Evolutionary conservation across 2,329 filamentous ascomycete genomes (phyloP).

Genomic region (Rutstroemia sp.): DNA sequence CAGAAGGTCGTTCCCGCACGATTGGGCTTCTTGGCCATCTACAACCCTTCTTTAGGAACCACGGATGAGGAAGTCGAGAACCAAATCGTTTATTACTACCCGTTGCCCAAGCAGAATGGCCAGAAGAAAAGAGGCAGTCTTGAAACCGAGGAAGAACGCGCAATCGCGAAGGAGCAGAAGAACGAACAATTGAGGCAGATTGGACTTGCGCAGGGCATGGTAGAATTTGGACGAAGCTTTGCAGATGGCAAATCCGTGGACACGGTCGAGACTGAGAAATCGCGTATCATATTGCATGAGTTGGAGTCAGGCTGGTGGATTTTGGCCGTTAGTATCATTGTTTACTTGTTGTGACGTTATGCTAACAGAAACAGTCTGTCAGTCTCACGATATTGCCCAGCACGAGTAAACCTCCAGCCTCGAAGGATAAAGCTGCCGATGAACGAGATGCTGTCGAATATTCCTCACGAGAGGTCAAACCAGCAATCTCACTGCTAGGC

Average conservation of each 20-base stretch:
- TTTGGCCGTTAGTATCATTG: conserved; percentile 60
- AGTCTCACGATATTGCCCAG: conserved; percentile 68
- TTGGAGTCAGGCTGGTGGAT: conserved; percentile 94
- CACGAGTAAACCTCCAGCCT: conserved; percentile 38
- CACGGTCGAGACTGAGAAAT: conserved; percentile 84
- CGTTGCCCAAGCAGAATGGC: conserved; percentile 12
- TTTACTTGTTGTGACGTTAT: background rate
- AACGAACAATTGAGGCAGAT: conserved; percentile 89
- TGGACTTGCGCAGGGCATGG: conserved; percentile 93
- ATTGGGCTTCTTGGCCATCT: conserved; percentile 87
- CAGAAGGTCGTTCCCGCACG: conserved; percentile 55
- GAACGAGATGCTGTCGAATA: conserved; percentile 53
- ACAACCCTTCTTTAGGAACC: conserved; percentile 75
- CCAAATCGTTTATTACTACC: conserved; percentile 84
- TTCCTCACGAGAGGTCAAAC: conserved; percentile 84
- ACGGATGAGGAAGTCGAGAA: conserved; percentile 54
- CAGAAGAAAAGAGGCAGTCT: background rate
- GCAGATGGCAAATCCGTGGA: conserved; percentile 70
- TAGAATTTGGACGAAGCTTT: conserved; percentile 86
- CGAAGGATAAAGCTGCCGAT: conserved; percentile 19
- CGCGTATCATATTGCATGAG: conserved; percentile 76
- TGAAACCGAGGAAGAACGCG: conserved; percentile 22
- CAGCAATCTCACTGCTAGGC: conserved; percentile 66
- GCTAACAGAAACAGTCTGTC: conserved; percentile 51
- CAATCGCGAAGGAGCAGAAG: conserved; percentile 51